Evolutionary conservation across 225 moss, liverwort and hornwort genomes (phyloP).

Genomic region (Thuidium tamariscinum): DNA sequence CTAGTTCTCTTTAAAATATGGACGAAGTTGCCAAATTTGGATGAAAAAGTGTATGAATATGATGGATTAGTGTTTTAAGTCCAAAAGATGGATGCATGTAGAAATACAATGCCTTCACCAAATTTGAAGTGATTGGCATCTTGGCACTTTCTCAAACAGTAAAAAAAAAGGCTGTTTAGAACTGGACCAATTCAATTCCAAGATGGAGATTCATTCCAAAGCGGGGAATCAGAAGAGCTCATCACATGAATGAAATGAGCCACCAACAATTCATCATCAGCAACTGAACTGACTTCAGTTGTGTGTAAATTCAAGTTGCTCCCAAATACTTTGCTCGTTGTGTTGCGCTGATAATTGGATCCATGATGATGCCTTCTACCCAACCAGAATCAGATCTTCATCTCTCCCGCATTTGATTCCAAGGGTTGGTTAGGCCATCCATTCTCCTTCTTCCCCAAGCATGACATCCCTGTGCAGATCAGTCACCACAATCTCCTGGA

Average conservation of each 20-base stretch:
- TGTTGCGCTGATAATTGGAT: not conserved
- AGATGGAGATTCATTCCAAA: not conserved
- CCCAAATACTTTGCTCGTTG: not conserved
- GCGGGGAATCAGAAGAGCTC: not conserved
- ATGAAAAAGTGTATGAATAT: too few relatives aligned
- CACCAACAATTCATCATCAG: not conserved
- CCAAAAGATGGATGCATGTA: too few relatives aligned
- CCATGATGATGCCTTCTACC: constrained; percentile 11
- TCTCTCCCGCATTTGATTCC: not conserved
- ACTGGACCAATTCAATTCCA: too few relatives aligned
- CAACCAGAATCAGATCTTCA: not conserved
- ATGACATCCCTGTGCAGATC: not conserved
- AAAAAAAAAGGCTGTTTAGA: too few relatives aligned
- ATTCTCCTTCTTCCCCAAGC: not conserved
- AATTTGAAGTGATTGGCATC: too few relatives aligned
- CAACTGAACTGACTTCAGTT: not conserved
- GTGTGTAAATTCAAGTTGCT: not conserved
- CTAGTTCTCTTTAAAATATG: too few relatives aligned
- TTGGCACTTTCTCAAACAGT: too few relatives aligned
- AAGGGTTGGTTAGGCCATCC: not conserved
- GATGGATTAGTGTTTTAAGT: not conserved
- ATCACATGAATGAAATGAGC: not conserved
- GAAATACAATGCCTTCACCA: too few relatives aligned
- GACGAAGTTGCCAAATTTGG: too few relatives aligned
- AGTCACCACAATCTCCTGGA: not conserved